phyloP scores from a whole-genome alignment of 345 rosid species.

The Melastoma malabathricum region DNA sequence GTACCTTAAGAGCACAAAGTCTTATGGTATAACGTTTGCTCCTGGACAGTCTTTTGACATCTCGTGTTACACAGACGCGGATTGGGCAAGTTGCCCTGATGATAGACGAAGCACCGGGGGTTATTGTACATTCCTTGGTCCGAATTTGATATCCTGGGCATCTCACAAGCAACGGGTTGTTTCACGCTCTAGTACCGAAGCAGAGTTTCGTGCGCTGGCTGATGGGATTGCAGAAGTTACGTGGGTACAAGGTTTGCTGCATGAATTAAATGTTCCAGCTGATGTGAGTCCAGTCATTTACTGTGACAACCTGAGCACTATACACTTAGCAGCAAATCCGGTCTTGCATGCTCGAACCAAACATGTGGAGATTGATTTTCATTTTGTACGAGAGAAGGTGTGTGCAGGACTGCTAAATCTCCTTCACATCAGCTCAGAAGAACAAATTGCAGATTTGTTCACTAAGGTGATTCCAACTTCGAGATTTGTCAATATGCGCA shows the following conservation, averaged over 20 bases:
- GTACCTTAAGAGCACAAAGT: background rate
- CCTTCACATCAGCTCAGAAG: too few species aligned
- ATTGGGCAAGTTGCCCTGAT: conserved; percentile 1
- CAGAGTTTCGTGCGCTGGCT: too few species aligned
- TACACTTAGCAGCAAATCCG: background rate
- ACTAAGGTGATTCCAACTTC: too few species aligned
- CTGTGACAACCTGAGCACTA: background rate
- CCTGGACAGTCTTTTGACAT: background rate
- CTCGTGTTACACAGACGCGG: background rate
- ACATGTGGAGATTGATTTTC: background rate
- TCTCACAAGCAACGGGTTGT: too few species aligned
- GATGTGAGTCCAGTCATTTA: too few species aligned
- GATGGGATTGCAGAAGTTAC: too few species aligned
- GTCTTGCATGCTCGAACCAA: background rate
- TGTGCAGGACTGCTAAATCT: too few species aligned
- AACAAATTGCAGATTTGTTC: too few species aligned
- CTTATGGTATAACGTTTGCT: background rate
- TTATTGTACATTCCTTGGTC: background rate
- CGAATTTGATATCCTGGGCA: background rate
- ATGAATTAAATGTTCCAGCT: too few species aligned
- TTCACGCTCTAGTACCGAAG: background rate
- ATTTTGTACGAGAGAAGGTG: too few species aligned
- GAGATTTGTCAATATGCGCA: too few species aligned
- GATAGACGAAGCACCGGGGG: background rate
- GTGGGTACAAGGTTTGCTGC: too few species aligned